These are phyloP conservation scores for Dactylellina sp. DNA, from an alignment of 2,329 filamentous ascomycete species.

Conservation along the genomic window DNA sequence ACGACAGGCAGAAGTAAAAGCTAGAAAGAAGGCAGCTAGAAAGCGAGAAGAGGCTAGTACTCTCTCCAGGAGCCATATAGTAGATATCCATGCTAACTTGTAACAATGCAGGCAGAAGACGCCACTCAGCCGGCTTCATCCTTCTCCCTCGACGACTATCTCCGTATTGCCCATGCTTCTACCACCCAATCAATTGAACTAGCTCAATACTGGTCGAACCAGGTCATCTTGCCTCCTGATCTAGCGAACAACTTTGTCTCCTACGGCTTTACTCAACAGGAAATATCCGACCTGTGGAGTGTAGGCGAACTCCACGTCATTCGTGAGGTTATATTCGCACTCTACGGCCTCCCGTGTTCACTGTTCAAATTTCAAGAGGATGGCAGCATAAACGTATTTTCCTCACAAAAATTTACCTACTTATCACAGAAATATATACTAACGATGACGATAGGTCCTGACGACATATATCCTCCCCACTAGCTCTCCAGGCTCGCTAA, in stretches of 20 bases:
- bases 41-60: slow-evolving; percentile 19
- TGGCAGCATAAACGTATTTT: slow-evolving; percentile 38
- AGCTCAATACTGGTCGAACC: slow-evolving; percentile 45
- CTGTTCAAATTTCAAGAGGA: slow-evolving; percentile 69
- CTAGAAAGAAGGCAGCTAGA: slow-evolving; percentile 58
- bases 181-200: slow-evolving; percentile 38
- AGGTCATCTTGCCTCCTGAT: slow-evolving; percentile 29
- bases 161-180: slow-evolving; percentile 35
- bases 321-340: slow-evolving; percentile 85
- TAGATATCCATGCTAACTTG: neutral
- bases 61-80: neutral
- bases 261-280: slow-evolving; percentile 34
- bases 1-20: slow-evolving; percentile 60
- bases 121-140: neutral
- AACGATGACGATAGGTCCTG: slow-evolving; percentile 26
- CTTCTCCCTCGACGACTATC: slow-evolving; percentile 36
- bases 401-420: neutral
- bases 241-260: slow-evolving; percentile 43
- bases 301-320: slow-evolving; percentile 79
- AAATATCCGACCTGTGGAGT: slow-evolving; percentile 57
- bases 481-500: slow-evolving; percentile 53
- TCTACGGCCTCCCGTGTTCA: slow-evolving; percentile 80
- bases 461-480: slow-evolving; percentile 33
- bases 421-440: neutral
- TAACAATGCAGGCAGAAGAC: slow-evolving; percentile 27